Evolutionary conservation across 164 flowering plant genomes (phyloP), one percentile per base, ranked within the genome.

Genomic region (Magnolia kwangsiensis): DNA sequence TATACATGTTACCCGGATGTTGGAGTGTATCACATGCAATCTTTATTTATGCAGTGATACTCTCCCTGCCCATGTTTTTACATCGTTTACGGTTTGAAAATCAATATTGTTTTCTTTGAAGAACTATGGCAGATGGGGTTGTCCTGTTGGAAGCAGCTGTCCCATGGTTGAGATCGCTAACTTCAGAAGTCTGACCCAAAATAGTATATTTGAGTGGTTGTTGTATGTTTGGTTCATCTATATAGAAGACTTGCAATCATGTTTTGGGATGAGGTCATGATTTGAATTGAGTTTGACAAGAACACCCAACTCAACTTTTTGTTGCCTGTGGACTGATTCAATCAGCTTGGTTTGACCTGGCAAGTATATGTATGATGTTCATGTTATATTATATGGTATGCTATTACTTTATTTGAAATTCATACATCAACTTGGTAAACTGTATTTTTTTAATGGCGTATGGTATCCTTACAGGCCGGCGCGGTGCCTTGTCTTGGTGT

Each of bases 281-380:
- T 14, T 70, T 50, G 72, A 21, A 45, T 50, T 50, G 23, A 7
- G 3, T 20, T 49, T 18, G 18, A 45, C 24, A n/a, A 18, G 21
- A 70, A 55, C 13, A 10, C 61, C 59, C 3, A 10, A 2, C 59
- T 70, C 7, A 8, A 19, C 27, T n/a, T 29, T 20, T 50, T 70
- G 3, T 37, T 70, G 16, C 37, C 9, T 8, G 45, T 20, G 51
- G 72, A 19, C 49, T 4, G 45, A 70, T 21, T 70, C 58, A 16
- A 49, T 70, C 58, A 45, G 16, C 72, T 11, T 70, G n/a, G 14
- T 70, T 70, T 70, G 71, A 29, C 45, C 71, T 31, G 8, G 50
- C n/a, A 31, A 67, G 50, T 55, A 2, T 16, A 7, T 55, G 18
- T 55, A 55, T 10, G 61, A 55, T 55, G 11, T 55, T 7, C 18